These are phyloP conservation scores for Malbranchea zuffiana DNA, from an alignment of 2,329 filamentous ascomycete species.

Conservation along the genomic window DNA sequence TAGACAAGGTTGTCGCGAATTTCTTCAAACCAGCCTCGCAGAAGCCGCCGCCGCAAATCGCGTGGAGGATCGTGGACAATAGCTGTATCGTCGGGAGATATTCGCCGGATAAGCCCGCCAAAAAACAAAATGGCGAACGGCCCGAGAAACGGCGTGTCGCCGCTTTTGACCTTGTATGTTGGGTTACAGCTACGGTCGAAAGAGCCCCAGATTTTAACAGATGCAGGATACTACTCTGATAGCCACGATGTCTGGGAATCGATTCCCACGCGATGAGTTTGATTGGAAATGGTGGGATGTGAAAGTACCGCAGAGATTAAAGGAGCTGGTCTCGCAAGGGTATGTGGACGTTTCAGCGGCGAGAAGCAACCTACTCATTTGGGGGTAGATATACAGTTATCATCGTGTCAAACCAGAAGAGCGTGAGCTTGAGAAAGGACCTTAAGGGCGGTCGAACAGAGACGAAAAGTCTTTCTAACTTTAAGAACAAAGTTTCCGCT, in stretches of 20 bases:
- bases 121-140: slow-evolving; percentile 8
- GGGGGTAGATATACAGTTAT: slow-evolving; percentile 67
- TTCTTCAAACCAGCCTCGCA: slow-evolving; percentile 85
- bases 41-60: slow-evolving; percentile 68
- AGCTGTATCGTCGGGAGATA: slow-evolving; percentile 70
- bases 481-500: slow-evolving; percentile 66
- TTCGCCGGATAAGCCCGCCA: slow-evolving; percentile 31
- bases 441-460: slow-evolving; percentile 58
- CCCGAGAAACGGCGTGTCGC: slow-evolving; percentile 27
- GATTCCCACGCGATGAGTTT: slow-evolving; percentile 54
- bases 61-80: slow-evolving; percentile 56
- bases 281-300: slow-evolving; percentile 96
- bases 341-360: slow-evolving; percentile 27
- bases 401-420: slow-evolving; percentile 82
- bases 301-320: slow-evolving; percentile 56
- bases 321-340: slow-evolving; percentile 59
- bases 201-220: not conserved
- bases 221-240: slow-evolving; percentile 77
- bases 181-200: not conserved
- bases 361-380: not conserved
- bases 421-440: slow-evolving; percentile 62
- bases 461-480: slow-evolving; percentile 60
- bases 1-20: slow-evolving; percentile 50
- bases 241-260: slow-evolving; percentile 66
- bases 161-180: slow-evolving; percentile 37